phyloP scores from a whole-genome alignment of 179 eudicot genomes.

The Silene noctiflora region DNA sequence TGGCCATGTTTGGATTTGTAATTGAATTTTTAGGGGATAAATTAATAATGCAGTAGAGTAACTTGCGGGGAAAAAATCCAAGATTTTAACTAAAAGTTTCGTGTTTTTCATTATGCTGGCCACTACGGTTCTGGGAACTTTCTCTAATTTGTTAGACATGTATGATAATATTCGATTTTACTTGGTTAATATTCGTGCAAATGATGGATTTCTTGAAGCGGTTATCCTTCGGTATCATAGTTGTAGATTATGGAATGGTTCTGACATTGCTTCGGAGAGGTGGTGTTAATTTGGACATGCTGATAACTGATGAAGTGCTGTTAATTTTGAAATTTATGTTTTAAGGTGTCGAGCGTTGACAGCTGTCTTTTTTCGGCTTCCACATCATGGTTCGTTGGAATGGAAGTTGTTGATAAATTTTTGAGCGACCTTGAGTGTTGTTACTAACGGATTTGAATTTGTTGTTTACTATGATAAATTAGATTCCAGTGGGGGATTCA shows the following conservation, averaged over 20 bases:
- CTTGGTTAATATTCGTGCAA: not conserved
- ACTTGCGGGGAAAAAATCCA: too few species aligned
- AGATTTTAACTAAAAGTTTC: too few species aligned
- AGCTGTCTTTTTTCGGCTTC: not conserved
- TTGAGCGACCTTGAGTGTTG: not conserved
- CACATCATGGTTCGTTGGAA: not conserved
- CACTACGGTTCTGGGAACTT: not conserved
- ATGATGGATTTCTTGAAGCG: not conserved
- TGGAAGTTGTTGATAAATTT: not conserved
- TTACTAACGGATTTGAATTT: not conserved
- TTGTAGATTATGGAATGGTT: not conserved
- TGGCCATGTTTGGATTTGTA: too few species aligned
- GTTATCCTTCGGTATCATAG: not conserved
- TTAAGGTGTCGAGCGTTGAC: not conserved
- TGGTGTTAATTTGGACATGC: not conserved
- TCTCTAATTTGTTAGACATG: too few species aligned
- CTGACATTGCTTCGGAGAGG: too few species aligned
- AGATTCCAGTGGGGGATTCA: conserved; percentile 14
- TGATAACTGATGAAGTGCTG: not conserved
- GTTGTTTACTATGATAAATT: not conserved
- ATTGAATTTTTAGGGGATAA: too few species aligned
- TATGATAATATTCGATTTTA: not conserved
- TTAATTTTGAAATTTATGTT: not conserved
- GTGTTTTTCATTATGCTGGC: too few species aligned
- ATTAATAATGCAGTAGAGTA: too few species aligned